Conservation (phyloP, 257 asterid genomes). For the Lycium barbarum region DNA sequence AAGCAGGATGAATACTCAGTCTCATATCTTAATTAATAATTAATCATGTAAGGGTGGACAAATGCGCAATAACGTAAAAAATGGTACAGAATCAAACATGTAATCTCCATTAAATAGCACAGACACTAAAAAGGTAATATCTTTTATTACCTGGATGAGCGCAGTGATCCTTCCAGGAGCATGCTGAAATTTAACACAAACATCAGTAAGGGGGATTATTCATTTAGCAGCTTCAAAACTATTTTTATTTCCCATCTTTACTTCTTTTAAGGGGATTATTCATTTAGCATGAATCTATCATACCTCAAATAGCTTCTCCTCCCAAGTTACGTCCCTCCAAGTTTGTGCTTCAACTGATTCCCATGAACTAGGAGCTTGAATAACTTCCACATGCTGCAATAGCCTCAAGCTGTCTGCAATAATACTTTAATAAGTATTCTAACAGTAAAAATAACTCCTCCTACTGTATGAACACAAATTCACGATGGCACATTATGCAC, state of each 20-base stretch:
- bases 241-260: background rate
- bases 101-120: background rate
- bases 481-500: background rate
- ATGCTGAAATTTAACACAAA: slow-evolving; percentile 52
- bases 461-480: slow-evolving; percentile 5
- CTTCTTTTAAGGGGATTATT: background rate
- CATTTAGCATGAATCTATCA: slow-evolving; percentile 22
- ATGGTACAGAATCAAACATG: slow-evolving; percentile 8
- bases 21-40: background rate
- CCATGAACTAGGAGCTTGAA: slow-evolving; percentile 77
- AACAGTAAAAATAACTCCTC: background rate
- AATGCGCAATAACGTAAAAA: background rate
- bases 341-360: slow-evolving; percentile 54
- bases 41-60: slow-evolving; percentile 13
- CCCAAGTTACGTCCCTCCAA: slow-evolving; percentile 78
- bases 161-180: slow-evolving; percentile 81
- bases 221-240: slow-evolving; percentile 11
- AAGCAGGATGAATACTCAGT: background rate
- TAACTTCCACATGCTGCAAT: slow-evolving; percentile 79
- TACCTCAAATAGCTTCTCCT: slow-evolving; percentile 76
- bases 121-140: slow-evolving; percentile 16
- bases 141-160: slow-evolving; percentile 61
- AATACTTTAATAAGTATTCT: slow-evolving; percentile 25
- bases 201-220: slow-evolving; percentile 25
- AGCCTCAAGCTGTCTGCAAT: slow-evolving; percentile 79